A percentile compares a stretch with the other conserved stretches of the same genome.
These are phyloP conservation scores for Coemansia sp. DNA, from an alignment of 192 early-diverging fungal species.

Conservation along the genomic window DNA sequence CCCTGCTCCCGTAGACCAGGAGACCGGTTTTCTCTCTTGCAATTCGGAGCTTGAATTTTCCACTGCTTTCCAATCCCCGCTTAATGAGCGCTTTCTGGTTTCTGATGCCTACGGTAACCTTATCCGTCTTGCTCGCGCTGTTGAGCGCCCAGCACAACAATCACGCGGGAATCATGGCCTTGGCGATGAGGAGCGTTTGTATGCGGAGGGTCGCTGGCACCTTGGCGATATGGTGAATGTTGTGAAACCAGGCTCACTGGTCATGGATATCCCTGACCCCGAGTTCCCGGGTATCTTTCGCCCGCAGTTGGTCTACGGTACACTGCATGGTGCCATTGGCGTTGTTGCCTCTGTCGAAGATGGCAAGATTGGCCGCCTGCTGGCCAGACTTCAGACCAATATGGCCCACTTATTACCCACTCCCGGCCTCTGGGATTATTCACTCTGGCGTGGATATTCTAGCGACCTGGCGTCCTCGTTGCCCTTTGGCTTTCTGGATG, in stretches of 20 bases:
- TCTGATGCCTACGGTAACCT: constrained; percentile 35
- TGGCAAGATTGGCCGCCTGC: constrained; percentile 56
- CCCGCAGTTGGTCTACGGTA: constrained; percentile 68
- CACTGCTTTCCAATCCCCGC: constrained; percentile 8
- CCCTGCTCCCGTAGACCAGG: constrained; percentile 9
- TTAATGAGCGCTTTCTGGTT: constrained; percentile 25
- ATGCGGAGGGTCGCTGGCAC: constrained; percentile 67
- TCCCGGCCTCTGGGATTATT: constrained; percentile 63
- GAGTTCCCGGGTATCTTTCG: constrained; percentile 53
- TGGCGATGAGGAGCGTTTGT: constrained; percentile 38
- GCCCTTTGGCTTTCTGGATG: constrained; percentile 74
- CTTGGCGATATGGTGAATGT: constrained; percentile 81
- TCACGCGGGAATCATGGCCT: not conserved
- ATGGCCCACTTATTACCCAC: constrained; percentile 57
- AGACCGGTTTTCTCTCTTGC: constrained; percentile 12
- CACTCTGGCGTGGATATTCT: constrained; percentile 64
- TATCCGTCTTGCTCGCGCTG: constrained; percentile 9
- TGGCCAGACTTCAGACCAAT: constrained; percentile 65
- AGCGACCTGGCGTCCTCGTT: constrained; percentile 54
- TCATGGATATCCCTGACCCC: constrained; percentile 65
- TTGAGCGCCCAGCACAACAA: not conserved
- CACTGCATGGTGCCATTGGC: constrained; percentile 79
- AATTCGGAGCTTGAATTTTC: not conserved
- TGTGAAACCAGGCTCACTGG: constrained; percentile 76
- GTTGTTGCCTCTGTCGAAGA: constrained; percentile 67